Base-by-base conservation (phyloP, 371 early-diverging fungal genomes). In the Mucor saturninus region DNA sequence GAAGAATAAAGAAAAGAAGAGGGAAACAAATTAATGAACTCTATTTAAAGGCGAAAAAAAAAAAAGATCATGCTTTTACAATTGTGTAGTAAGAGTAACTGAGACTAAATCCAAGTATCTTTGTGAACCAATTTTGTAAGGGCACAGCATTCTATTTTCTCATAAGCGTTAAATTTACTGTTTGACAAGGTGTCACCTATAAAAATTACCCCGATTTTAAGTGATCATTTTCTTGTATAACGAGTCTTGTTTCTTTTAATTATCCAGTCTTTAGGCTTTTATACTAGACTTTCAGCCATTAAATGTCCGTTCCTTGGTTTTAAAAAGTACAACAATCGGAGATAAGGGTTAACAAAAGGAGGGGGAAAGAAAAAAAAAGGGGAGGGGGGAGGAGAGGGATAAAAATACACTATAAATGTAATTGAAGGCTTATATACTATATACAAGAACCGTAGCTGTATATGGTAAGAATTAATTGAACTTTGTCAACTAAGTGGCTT, bases 161-260 rank as follows among this genome's bases (percentile, higher is more conserved):
- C 61, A 61, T 61, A 51, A 53, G 46, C 15, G 42, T 40, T 56
- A 9, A 26, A 30, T 31, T 52, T 43, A 43, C 29, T 54, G 62
- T 62, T 49, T 54, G 62, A 62, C 62, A 62, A 62, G 55, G 62
- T 62, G 62, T 62, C 46, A 62, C 62, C 54, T 53, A 60, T 54
- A 54, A 32, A 52, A 14, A 51, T 59, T 26, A 52, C 35, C 52
- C 52, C 52, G 35, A 35, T 7, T 15, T 52, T n/a, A n/a, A 26
- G 26, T 30, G 10, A 26, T 35, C 32, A 31, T 53, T n/a, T 53
- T 48, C 11, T n/a, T 14, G 43, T 14, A 10, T 14, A 46, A 46
- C 46, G 21, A 46, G 21, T 2, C 15, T 43, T 43, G 35, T 35
- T 43, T n/a, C 43, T 43, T 43, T 43, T 43, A 46, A 46, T 46